Evolutionary conservation across 352 stramenopile species (phyloP).

Genomic region (Phytophthora kernoviae): DNA sequence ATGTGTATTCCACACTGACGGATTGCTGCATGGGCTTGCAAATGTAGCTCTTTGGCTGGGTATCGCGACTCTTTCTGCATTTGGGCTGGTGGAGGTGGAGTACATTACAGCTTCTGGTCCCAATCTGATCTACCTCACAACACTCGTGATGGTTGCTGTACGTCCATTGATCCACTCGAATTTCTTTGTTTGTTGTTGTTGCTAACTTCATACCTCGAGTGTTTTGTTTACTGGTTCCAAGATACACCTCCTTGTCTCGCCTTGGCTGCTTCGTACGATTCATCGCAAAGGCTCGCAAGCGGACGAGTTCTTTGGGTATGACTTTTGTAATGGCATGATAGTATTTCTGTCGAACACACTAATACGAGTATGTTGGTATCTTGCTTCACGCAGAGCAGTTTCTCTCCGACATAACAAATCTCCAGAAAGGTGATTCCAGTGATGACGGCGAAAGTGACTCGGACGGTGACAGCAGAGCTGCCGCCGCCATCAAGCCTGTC

Average conservation of each 20-base stretch:
- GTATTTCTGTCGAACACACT: background rate
- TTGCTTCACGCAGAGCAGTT: constrained; percentile 47
- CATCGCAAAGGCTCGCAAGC: constrained; percentile 71
- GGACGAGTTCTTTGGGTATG: constrained; percentile 68
- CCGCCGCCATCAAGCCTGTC: constrained; percentile 16
- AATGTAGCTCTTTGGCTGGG: constrained; percentile 66
- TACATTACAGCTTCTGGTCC: constrained; percentile 53
- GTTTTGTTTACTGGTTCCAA: constrained; percentile 14
- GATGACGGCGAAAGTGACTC: constrained; percentile 18
- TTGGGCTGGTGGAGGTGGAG: constrained; percentile 64
- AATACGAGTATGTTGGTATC: background rate
- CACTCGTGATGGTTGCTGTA: constrained; percentile 61
- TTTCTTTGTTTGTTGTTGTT: background rate
- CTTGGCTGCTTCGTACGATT: constrained; percentile 69
- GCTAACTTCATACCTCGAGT: constrained; percentile 2
- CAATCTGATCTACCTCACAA: constrained; percentile 73
- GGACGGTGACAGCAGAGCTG: constrained; percentile 8
- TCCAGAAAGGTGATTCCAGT: constrained; percentile 18
- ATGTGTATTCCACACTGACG: no score
- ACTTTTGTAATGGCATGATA: background rate
- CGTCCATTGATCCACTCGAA: constrained; percentile 16
- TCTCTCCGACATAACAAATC: constrained; percentile 42
- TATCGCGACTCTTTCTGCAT: constrained; percentile 54
- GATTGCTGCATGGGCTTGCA: background rate
- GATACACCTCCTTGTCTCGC: constrained; percentile 64